Percentiles rank a stretch among this genome's conserved stretches.
These are phyloP conservation scores for Hygrocybe coccinea DNA, from an alignment of 768 basidiomycete genomes.

Conservation along the genomic window DNA sequence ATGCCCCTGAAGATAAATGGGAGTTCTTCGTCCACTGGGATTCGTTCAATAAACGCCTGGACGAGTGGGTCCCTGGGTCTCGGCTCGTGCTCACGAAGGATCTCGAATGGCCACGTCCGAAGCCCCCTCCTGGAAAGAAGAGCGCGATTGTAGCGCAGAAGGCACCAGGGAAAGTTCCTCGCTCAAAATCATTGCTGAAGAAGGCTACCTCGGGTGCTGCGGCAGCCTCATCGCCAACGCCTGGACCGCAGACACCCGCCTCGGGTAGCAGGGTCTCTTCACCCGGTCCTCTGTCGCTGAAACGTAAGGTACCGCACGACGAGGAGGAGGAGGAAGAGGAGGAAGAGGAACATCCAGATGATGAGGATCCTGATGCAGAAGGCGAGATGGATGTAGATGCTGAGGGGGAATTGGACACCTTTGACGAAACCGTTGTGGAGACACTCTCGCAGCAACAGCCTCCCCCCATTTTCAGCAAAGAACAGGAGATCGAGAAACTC, in stretches of 20 bases:
- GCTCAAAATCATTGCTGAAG: slow-evolving; percentile 56
- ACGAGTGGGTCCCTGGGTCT: slow-evolving; percentile 92
- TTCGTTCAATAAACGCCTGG: slow-evolving; percentile 97
- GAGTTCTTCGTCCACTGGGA: slow-evolving; percentile 99
- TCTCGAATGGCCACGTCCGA: slow-evolving; percentile 95
- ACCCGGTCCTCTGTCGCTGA: slow-evolving; percentile 50
- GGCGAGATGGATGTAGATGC: slow-evolving; percentile 73
- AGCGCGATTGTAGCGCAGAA: slow-evolving; percentile 41
- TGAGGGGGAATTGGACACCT: slow-evolving; percentile 67
- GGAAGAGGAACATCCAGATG: slow-evolving; percentile 47
- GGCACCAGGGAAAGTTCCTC: slow-evolving; percentile 60
- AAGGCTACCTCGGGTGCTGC: slow-evolving; percentile 67
- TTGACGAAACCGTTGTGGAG: slow-evolving; percentile 37
- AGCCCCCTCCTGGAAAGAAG: slow-evolving; percentile 57
- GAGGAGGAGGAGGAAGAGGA: slow-evolving; percentile 61
- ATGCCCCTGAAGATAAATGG: slow-evolving; percentile 67
- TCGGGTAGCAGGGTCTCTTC: slow-evolving; percentile 42
- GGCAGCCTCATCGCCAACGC: slow-evolving; percentile 52
- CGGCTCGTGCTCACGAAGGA: slow-evolving; percentile 80
- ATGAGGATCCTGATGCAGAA: slow-evolving; percentile 54
- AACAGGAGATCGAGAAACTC: slow-evolving; percentile 97
- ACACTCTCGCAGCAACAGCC: slow-evolving; percentile 44
- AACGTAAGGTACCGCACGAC: slow-evolving; percentile 64
- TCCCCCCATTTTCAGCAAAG: slow-evolving; percentile 78
- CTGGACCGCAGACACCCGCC: slow-evolving; percentile 53